These are phyloP conservation scores for Globisporangium barbulae DNA, from an alignment of 352 stramenopile genomes.

Conservation along the genomic window DNA sequence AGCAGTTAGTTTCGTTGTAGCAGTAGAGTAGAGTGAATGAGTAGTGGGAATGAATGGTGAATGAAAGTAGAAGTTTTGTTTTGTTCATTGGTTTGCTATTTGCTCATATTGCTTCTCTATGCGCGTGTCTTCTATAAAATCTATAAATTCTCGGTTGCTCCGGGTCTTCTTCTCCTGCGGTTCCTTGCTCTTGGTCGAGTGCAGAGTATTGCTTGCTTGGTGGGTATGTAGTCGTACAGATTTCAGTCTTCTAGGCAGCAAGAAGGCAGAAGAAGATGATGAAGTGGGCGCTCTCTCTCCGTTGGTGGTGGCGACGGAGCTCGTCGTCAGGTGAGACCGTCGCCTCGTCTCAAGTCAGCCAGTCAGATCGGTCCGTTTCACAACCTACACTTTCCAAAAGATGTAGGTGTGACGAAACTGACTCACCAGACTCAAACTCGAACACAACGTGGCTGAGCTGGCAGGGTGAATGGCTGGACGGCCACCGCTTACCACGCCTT, in stretches of 20 bases:
- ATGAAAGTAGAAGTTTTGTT: background rate
- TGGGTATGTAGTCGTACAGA: background rate
- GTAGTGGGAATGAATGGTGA: background rate
- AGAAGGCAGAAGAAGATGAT: slow-evolving; percentile 1
- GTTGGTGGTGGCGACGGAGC: background rate
- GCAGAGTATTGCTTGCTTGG: background rate
- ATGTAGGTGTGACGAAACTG: background rate
- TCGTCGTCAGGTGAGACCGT: background rate
- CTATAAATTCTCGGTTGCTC: slow-evolving; percentile 6
- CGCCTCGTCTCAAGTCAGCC: slow-evolving; percentile 4
- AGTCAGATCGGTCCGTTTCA: background rate
- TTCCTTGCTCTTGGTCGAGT: background rate
- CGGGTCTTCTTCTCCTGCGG: background rate
- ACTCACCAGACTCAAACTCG: background rate
- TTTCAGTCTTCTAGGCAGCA: slow-evolving; percentile 7
- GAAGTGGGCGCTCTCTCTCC: slow-evolving; percentile 4
- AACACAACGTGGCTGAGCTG: slow-evolving; percentile 1
- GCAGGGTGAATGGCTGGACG: background rate
- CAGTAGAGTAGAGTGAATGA: too few relatives aligned
- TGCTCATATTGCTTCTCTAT: background rate
- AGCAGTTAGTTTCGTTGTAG: too few relatives aligned
- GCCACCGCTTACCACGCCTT: slow-evolving; percentile 22
- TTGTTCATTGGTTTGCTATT: slow-evolving; percentile 2
- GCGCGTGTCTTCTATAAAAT: slow-evolving; percentile 13
- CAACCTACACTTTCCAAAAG: slow-evolving; percentile 6